Percentiles rank a stretch among this genome's conserved stretches.
phyloP scores from a whole-genome alignment of 1,139 yeast species.

The Sugiyamaella grinbergsii region DNA sequence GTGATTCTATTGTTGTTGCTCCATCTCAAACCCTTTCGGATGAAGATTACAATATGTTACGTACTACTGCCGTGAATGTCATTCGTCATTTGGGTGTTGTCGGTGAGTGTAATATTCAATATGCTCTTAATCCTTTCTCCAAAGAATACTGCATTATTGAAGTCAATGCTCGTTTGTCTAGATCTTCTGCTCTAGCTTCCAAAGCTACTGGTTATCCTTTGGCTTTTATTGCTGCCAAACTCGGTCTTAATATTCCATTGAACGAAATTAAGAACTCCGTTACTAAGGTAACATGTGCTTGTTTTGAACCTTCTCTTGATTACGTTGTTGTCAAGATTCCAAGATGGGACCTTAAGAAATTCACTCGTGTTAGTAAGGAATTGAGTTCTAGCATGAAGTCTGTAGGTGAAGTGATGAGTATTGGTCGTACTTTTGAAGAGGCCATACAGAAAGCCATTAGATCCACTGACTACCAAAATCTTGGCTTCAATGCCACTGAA shows the following conservation, averaged over 20 bases:
- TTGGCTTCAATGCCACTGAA: slow-evolving; percentile 89
- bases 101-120: slow-evolving; percentile 99
- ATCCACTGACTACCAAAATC: slow-evolving; percentile 91
- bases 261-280: slow-evolving; percentile 92
- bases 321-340: slow-evolving; percentile 98
- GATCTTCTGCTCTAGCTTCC: slow-evolving; percentile 97
- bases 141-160: slow-evolving; percentile 97
- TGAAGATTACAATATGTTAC: slow-evolving; percentile 96
- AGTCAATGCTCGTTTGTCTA: slow-evolving; percentile 95
- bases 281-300: slow-evolving; percentile 92
- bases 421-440: slow-evolving; percentile 97
- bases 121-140: slow-evolving; percentile 91
- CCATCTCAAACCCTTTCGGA: slow-evolving; percentile 97
- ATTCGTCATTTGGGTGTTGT: slow-evolving; percentile 98
- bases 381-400: slow-evolving; percentile 96
- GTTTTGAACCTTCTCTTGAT: slow-evolving; percentile 97
- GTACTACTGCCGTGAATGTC: slow-evolving; percentile 96
- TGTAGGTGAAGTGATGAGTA: slow-evolving; percentile 98
- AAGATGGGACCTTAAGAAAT: slow-evolving; percentile 97
- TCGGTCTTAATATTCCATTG: slow-evolving; percentile 91
- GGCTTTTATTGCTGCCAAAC: slow-evolving; percentile 97
- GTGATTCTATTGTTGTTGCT: slow-evolving; percentile 98
- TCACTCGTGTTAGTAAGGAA: slow-evolving; percentile 86
- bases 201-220: slow-evolving; percentile 99
- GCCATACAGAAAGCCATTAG: slow-evolving; percentile 98